Percentiles rank a stretch among this genome's conserved stretches.
phyloP scores from a whole-genome alignment of 169 alveolate genomes.

The Plasmodium reichenowi region DNA sequence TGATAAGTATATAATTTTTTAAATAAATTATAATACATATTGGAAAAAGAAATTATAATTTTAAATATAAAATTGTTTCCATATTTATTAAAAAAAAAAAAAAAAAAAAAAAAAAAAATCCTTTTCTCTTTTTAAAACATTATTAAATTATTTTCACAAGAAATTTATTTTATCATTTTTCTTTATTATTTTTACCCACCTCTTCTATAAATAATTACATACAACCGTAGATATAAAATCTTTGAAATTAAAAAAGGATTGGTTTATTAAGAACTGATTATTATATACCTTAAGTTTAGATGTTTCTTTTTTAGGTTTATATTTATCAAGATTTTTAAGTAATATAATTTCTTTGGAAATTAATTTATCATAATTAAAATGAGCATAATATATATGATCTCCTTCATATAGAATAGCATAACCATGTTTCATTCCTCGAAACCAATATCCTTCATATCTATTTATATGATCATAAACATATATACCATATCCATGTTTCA shows the following conservation, averaged over 20 bases:
- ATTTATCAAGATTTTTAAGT: slow-evolving; percentile 30
- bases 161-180: too few species aligned
- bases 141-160: too few species aligned
- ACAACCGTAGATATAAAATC: slow-evolving; percentile 23
- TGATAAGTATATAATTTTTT: too few species aligned
- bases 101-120: too few species aligned
- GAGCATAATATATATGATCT: slow-evolving; percentile 46
- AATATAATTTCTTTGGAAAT: slow-evolving; percentile 49
- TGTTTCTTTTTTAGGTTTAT: slow-evolving; percentile 40
- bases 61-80: too few species aligned
- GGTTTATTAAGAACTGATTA: slow-evolving; percentile 47
- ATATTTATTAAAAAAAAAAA: too few species aligned
- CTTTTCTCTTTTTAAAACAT: too few species aligned
- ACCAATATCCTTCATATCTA: slow-evolving; percentile 74
- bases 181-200: too few species aligned
- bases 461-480: slow-evolving; percentile 56
- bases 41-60: too few species aligned
- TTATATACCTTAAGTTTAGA: slow-evolving; percentile 6
- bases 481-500: slow-evolving; percentile 76
- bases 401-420: slow-evolving; percentile 74
- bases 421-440: slow-evolving; percentile 75
- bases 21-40: too few species aligned
- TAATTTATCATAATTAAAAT: slow-evolving; percentile 71
- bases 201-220: slow-evolving; percentile 34
- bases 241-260: slow-evolving; percentile 58